Evolutionary conservation across 2,329 filamentous ascomycete genomes (phyloP), one percentile per base, ranked within the genome.

Genomic region (Ophiostoma ulmi): DNA sequence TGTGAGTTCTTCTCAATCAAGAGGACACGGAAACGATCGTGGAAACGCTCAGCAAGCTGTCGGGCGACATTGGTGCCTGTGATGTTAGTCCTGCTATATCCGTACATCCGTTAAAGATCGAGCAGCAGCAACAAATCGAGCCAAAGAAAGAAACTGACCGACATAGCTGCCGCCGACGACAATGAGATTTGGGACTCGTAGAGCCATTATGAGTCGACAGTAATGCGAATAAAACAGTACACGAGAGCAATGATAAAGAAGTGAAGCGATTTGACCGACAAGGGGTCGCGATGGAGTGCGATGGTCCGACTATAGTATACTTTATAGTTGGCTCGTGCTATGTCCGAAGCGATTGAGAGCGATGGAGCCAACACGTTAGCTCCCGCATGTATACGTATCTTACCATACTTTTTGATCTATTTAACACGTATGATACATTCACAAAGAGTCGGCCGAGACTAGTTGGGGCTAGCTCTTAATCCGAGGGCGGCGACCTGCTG

Each of bases 1-100:
- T 89, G 87, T 5, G 81, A 83, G 75, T 87, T 86, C 67, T 84
- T 86, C 76, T 90, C 87, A 26, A 90, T 76, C 10, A 89, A 78
- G 0, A 89, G 78, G 4, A 89, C 82, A 4, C 81, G 80, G 75
- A 83, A 87, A 38, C 81, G 77, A 0, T 80, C 79, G 0, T 85
- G 82, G 0, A 88, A 76, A 5, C 80, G 78, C 26, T 79, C 77
- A 11, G 82, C 80, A 6, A 88, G 80, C 20, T 80, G 77, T 36
- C 79, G 79, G 0, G 83, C 83, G 5, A 82, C 80, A 20, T 70
- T 68, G 52, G 63, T 36, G 63, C 63, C 63, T 65, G 35, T 5
- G n/a, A 58, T 58, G 26, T 35, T 20, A 63, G 58, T 35, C 58
- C 44, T 48, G 20, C 13, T 35, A 35, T 63, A 14, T 63, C 31